A percentile compares a stretch with the other conserved stretches of the same genome.
Evolutionary conservation across 202 grass and related monocot species (phyloP).

Genomic region (Musa balbisiana): DNA sequence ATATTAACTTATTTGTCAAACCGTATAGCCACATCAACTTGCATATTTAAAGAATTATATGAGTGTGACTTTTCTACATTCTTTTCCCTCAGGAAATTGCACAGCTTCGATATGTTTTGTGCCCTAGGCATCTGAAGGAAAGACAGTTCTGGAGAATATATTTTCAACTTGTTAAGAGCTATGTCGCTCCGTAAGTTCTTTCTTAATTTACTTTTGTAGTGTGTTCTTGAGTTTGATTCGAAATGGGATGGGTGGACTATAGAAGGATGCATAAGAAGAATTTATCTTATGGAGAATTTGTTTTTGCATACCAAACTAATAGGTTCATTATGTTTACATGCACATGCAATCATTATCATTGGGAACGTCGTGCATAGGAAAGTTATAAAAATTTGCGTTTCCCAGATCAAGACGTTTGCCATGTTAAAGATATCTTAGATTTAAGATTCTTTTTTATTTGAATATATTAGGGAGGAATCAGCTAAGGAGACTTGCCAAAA

Average conservation of each 20-base stretch:
- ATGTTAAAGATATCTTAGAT: not conserved
- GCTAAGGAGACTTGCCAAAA: not conserved
- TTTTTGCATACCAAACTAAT: not conserved
- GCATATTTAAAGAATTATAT: not conserved
- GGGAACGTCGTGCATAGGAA: not conserved
- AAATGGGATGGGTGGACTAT: not conserved
- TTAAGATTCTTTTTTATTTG: not conserved
- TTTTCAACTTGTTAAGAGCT: conserved; percentile 64
- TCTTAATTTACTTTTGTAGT: conserved; percentile 2
- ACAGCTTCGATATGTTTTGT: conserved; percentile 75
- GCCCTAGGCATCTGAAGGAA: conserved; percentile 83
- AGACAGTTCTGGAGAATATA: conserved; percentile 78
- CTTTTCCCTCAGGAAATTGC: conserved; percentile 54
- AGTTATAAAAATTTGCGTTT: not conserved
- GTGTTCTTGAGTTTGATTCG: not conserved
- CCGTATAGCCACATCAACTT: not conserved
- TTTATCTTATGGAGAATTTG: not conserved
- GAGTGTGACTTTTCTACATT: not conserved
- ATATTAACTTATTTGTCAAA: no score
- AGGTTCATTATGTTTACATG: not conserved
- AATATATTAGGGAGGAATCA: not conserved
- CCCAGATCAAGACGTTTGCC: not conserved
- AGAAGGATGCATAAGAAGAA: not conserved
- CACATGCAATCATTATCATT: not conserved
- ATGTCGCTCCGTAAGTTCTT: conserved; percentile 53